Evolutionary conservation across 352 stramenopile species (phyloP).

Genomic region (Phytophthora fragariae): DNA sequence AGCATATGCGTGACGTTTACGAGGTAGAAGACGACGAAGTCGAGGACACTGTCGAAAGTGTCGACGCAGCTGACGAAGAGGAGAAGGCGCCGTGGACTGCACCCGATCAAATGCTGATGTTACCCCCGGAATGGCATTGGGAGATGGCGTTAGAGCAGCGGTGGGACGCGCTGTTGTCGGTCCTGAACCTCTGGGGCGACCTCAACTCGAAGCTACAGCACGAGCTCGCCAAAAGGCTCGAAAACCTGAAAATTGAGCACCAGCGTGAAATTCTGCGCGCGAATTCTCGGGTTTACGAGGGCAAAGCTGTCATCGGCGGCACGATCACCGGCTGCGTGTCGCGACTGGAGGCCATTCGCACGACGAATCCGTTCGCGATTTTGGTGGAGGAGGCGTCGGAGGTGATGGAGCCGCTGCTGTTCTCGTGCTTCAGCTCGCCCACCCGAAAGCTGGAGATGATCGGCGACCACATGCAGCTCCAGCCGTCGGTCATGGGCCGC

Average conservation of each 20-base stretch:
- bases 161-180: conserved; percentile 52
- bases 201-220: conserved; percentile 35
- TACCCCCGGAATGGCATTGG: conserved; percentile 71
- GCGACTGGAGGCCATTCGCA: conserved; percentile 81
- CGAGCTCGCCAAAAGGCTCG: conserved; percentile 34
- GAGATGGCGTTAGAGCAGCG: conserved; percentile 66
- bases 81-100: conserved; percentile 29
- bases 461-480: conserved; percentile 88
- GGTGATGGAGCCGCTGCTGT: conserved; percentile 89
- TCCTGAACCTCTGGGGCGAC: conserved; percentile 33
- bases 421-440: conserved; percentile 84
- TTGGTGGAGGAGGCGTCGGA: conserved; percentile 90
- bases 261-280: conserved; percentile 69
- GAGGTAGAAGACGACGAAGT: conserved; percentile 60
- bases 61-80: conserved; percentile 47
- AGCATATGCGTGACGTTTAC: conserved; percentile 86
- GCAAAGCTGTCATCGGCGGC: conserved; percentile 85
- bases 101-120: conserved; percentile 27
- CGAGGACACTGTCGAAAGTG: conserved; percentile 17
- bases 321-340: conserved; percentile 90
- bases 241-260: conserved; percentile 57
- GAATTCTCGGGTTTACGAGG: conserved; percentile 83
- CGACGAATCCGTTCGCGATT: conserved; percentile 87
- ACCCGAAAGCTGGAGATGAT: conserved; percentile 92
- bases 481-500: conserved; percentile 83